Base-by-base conservation (phyloP, 139 green algal genomes). In the Raphidocelis subcapitata region DNA sequence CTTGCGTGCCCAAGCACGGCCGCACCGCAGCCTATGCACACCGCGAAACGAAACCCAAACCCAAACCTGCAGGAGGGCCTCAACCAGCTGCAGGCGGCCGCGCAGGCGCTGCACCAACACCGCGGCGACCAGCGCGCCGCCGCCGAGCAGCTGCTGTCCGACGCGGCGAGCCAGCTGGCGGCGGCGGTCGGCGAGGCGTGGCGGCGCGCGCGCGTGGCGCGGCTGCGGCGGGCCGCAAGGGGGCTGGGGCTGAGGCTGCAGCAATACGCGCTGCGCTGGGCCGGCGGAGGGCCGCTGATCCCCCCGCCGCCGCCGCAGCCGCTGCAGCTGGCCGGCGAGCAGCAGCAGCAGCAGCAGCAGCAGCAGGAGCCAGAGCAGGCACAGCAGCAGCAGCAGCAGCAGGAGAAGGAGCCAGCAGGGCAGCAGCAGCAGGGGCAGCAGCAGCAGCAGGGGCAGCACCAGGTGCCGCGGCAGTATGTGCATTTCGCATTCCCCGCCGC, bases 261-360 rank as follows among this genome's bases (percentile, higher is more conserved):
- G 14, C 51, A 64, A 10, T 33, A 65, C 61, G 37, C 57, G 20
- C 56, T 62, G 2, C 28, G 57, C 31, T 32, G 32, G 12, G 41
- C 41, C 41, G 41, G 41, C 41, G 41, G 41, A 8, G 41, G 41
- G 41, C 41, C 41, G 8, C 31, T 37, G 31, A 29, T 60, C 5
- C 70, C 68, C 31, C 20, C 20, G 59, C 24, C 29, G 20, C 60
- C 44, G 60, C 69, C 35, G 47, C 59, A 46, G 26, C 31, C 35
- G 46, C 69, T 70, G 47, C n/a, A 55, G 24, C 28, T 62, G 69
- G 44, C 69, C 59, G 55, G 69, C 49, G 20, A 20, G 49, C 20
- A n/a, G 49, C 18, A 20, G 49, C 69, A 62, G 69, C 69, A 69
- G 60, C 69, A 62, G 69, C 69, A 32, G n/a, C 24, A 28, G 59